A percentile compares a stretch with the other conserved stretches of the same genome.
phyloP scores from a whole-genome alignment of 345 rosid genomes.

The Salix dunnii region DNA sequence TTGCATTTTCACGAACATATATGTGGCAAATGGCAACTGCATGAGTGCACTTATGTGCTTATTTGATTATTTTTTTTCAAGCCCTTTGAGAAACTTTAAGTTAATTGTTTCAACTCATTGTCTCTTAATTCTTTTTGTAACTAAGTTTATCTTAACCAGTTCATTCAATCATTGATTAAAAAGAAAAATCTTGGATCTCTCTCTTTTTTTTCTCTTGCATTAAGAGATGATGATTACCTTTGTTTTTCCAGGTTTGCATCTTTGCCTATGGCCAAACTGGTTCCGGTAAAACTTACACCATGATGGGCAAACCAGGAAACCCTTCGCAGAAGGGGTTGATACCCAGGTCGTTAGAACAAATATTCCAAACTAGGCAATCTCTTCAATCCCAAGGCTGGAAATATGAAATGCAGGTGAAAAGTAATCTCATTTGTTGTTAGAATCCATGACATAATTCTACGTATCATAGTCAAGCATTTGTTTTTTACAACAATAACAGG shows the following conservation, averaged over 20 bases:
- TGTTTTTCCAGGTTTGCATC: slow-evolving; percentile 68
- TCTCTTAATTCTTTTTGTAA: background rate
- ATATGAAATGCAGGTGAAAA: slow-evolving; percentile 82
- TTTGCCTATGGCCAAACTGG: slow-evolving; percentile 99
- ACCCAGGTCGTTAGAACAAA: slow-evolving; percentile 87
- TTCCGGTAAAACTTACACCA: slow-evolving; percentile 91
- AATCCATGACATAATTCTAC: background rate
- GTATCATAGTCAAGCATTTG: background rate
- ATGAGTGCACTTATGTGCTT: background rate
- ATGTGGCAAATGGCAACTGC: background rate
- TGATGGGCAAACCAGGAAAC: slow-evolving; percentile 93
- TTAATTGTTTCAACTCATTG: background rate
- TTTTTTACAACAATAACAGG: slow-evolving; percentile 42
- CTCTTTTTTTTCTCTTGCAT: background rate
- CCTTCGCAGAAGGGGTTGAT: slow-evolving; percentile 73
- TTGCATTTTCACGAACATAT: background rate
- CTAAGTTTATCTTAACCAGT: background rate
- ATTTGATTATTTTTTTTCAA: background rate
- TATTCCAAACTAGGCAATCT: slow-evolving; percentile 82
- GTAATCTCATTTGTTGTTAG: background rate
- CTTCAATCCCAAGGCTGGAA: slow-evolving; percentile 92
- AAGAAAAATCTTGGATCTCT: background rate
- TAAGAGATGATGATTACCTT: slow-evolving; percentile 11
- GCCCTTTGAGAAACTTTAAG: background rate
- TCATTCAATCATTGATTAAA: background rate